A percentile compares a stretch with the other conserved stretches of the same genome.
phyloP scores from a whole-genome alignment of 352 stramenopile genomes.

The Phytophthora macrochlamydospora region DNA sequence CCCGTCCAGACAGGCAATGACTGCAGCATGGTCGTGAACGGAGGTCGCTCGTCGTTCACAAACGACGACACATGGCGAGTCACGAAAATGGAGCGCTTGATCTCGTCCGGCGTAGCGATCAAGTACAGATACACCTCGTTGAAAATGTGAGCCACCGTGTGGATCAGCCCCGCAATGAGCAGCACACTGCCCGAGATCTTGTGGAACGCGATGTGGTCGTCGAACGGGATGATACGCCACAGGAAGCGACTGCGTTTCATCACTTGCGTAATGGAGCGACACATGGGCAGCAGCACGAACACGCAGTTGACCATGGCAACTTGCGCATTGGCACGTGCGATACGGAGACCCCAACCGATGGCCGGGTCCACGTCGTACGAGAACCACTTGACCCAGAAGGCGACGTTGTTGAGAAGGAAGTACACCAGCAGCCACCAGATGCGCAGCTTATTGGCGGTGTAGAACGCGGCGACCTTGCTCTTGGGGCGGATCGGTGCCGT shows the following conservation, averaged over 20 bases:
- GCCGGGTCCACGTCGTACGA: constrained; percentile 76
- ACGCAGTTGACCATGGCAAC: constrained; percentile 80
- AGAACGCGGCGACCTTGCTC: constrained; percentile 71
- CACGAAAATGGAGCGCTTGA: constrained; percentile 65
- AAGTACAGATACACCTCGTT: constrained; percentile 81
- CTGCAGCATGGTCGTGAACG: constrained; percentile 73
- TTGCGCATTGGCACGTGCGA: constrained; percentile 75
- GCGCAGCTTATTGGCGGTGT: constrained; percentile 72
- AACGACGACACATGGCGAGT: constrained; percentile 56
- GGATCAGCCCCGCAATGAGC: constrained; percentile 60
- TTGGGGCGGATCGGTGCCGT: constrained; percentile 36
- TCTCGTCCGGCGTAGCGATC: constrained; percentile 63
- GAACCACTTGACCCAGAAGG: constrained; percentile 81
- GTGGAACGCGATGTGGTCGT: constrained; percentile 83
- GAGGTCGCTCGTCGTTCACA: constrained; percentile 49
- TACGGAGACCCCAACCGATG: constrained; percentile 72
- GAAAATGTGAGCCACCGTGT: constrained; percentile 67
- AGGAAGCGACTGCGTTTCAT: constrained; percentile 69
- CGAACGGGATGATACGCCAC: constrained; percentile 81
- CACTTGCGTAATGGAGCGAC: constrained; percentile 73
- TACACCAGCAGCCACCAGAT: constrained; percentile 86
- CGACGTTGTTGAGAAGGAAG: constrained; percentile 63
- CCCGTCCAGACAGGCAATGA: constrained; percentile 73
- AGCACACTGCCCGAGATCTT: constrained; percentile 73
- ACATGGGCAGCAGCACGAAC: constrained; percentile 83